Percentiles rank a stretch among this genome's conserved stretches.
Conservation (phyloP, 148 eudicot species). For the Pouteria glomerata region DNA sequence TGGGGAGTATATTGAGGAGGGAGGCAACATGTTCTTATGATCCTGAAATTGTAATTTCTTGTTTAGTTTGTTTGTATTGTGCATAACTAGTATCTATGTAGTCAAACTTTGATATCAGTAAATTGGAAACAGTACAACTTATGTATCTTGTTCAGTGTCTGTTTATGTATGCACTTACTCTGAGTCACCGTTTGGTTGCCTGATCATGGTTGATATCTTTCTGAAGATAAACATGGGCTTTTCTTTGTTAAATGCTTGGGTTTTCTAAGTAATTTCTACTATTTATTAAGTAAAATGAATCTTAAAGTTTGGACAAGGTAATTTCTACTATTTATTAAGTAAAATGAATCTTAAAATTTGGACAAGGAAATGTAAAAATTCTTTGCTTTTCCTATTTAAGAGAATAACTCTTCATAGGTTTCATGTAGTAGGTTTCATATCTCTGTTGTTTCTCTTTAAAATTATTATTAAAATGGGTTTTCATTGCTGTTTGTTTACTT, state of each 20-base stretch:
- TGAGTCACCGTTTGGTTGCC: neutral
- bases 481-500: slow-evolving; percentile 12
- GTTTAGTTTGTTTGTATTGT: too few relatives aligned
- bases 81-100: too few relatives aligned
- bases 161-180: neutral
- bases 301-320: too few relatives aligned
- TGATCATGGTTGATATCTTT: neutral
- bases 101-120: too few relatives aligned
- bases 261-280: neutral
- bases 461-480: slow-evolving; percentile 2
- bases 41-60: too few relatives aligned
- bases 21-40: too few relatives aligned
- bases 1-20: too few relatives aligned
- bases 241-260: neutral
- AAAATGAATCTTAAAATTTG: neutral
- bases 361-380: neutral
- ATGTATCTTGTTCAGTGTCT: neutral
- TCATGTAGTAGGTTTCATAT: neutral
- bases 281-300: too few relatives aligned
- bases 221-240: neutral
- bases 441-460: neutral
- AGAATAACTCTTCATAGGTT: neutral
- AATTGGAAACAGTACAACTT: too few relatives aligned
- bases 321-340: too few relatives aligned
- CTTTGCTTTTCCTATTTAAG: neutral